Evolutionary conservation across 805 yeast genomes (phyloP).

Genomic region (Candida maris): DNA sequence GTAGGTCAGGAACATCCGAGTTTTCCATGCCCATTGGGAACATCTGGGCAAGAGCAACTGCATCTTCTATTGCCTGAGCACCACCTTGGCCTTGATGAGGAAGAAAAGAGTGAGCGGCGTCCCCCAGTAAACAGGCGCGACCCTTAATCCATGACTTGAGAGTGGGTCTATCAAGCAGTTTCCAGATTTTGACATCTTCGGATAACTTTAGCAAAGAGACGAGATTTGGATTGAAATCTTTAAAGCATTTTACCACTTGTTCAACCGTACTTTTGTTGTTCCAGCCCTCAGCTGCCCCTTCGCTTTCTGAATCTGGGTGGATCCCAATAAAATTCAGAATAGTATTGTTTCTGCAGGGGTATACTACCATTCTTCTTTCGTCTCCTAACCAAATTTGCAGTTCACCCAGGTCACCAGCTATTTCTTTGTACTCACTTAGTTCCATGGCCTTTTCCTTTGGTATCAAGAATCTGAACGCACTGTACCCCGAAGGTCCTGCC

Average conservation of each 20-base stretch:
- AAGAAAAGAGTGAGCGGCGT: conserved; percentile 34
- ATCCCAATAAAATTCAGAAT: conserved; percentile 6
- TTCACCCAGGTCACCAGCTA: conserved; percentile 3
- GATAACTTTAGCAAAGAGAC: conserved; percentile 20
- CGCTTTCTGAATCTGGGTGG: conserved; percentile 5
- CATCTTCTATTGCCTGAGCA: conserved; percentile 17
- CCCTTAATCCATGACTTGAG: conserved; percentile 24
- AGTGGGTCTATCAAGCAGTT: conserved; percentile 23
- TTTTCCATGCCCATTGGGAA: conserved; percentile 47
- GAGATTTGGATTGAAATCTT: conserved; percentile 17
- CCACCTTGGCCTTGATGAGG: conserved; percentile 20
- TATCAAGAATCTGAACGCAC: conserved; percentile 7
- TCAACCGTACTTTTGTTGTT: conserved; percentile 19
- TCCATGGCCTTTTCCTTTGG: conserved; percentile 5
- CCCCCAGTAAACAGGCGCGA: conserved; percentile 32
- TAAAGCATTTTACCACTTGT: conserved; percentile 13
- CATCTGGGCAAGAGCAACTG: conserved; percentile 23
- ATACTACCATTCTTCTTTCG: conserved; percentile 1
- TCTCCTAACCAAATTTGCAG: conserved; percentile 5
- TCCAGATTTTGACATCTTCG: conserved; percentile 27
- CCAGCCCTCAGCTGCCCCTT: conserved; percentile 18
- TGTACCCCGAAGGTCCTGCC: conserved; percentile 10
- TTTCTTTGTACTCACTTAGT: neutral
- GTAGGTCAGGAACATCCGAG: conserved; percentile 7
- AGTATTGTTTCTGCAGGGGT: conserved; percentile 9